Conservation (phyloP, 352 stramenopile genomes). For the Phytophthora melonis region DNA sequence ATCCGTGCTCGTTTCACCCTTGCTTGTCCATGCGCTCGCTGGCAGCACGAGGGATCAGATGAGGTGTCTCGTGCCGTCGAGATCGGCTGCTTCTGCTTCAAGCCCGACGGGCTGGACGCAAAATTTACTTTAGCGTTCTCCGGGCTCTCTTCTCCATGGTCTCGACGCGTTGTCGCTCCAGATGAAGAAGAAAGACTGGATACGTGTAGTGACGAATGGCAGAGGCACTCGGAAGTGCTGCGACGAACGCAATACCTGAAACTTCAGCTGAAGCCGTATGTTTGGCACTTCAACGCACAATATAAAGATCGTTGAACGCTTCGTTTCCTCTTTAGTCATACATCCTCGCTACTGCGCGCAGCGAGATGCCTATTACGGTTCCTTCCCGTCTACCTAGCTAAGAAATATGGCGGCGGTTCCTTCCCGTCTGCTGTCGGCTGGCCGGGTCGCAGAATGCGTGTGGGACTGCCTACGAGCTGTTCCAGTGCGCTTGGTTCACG, state of each 20-base stretch:
- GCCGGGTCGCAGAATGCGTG: conserved; percentile 23
- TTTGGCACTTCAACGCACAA: too few relatives aligned
- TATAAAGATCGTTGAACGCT: too few relatives aligned
- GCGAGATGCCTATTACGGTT: conserved; percentile 21
- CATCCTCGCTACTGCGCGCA: conserved; percentile 29
- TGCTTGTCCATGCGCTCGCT: conserved; percentile 26
- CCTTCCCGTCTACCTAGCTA: conserved; percentile 43
- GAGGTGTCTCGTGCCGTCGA: conserved; percentile 4
- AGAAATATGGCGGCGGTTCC: conserved; percentile 45
- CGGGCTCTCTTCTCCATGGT: neutral
- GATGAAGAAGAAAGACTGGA: neutral
- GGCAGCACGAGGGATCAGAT: conserved; percentile 7
- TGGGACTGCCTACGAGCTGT: conserved; percentile 72
- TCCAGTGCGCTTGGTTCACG: conserved; percentile 68
- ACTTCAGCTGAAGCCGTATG: too few relatives aligned
- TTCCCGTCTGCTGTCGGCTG: conserved; percentile 39
- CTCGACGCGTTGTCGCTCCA: neutral
- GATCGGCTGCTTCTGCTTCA: neutral
- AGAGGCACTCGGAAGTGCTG: neutral
- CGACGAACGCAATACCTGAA: too few relatives aligned
- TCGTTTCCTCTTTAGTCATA: conserved; percentile 33
- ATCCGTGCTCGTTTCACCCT: neutral
- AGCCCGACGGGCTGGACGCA: too few relatives aligned
- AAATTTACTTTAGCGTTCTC: too few relatives aligned
- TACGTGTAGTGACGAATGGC: neutral